Base-by-base conservation (phyloP, 768 basidiomycete species). In the Suillus lakei region DNA sequence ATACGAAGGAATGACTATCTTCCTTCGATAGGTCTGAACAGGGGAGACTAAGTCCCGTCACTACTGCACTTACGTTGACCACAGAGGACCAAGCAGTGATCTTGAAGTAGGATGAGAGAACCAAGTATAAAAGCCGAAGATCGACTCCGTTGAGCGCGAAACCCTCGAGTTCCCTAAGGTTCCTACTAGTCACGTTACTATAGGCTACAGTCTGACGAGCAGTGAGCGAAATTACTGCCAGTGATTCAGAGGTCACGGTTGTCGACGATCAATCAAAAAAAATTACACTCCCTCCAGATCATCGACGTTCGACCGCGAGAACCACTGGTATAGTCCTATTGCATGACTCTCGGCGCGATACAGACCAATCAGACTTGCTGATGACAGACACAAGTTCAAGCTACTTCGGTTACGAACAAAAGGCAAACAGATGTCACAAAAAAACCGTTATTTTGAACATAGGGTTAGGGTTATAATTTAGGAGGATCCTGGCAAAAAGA, bases 401-500 rank as follows among this genome's bases (percentile, higher is more conserved):
- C 16, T 16, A 18, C 39, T 7, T 46, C 6, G 4, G 23, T 48
- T 48, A 28, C 26, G 8, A 30, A 28, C 16, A 9, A 30, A 30
- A 53, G 9, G 28, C n/a, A n/a, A 10, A 23, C 46, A 26, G 23
- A 12, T 12, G 12, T 13, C 16, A 50, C 26, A 50, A 50, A 48
- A 50, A 43, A 48, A 48, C 23, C n/a, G n/a, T n/a, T n/a, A 26
- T 23, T 3, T 50, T 16, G 48, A 50, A 50, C 43, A 3, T 59
- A 28, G 39, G 58, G 58, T 59, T 59, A 59, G 58, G 58, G 58
- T 59, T 36, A 41, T 30, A 59, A 41, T 59, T 59, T 41, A 30
- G 39, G 38, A 41, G 39, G 61, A 61, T 53, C 61, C 55, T 58
- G 61, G 44, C 61, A 58, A 46, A 48, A 65, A 65, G 54, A 39